Conservation (phyloP, 2,329 filamentous ascomycete species). For the Arthrobotrys iridis region DNA sequence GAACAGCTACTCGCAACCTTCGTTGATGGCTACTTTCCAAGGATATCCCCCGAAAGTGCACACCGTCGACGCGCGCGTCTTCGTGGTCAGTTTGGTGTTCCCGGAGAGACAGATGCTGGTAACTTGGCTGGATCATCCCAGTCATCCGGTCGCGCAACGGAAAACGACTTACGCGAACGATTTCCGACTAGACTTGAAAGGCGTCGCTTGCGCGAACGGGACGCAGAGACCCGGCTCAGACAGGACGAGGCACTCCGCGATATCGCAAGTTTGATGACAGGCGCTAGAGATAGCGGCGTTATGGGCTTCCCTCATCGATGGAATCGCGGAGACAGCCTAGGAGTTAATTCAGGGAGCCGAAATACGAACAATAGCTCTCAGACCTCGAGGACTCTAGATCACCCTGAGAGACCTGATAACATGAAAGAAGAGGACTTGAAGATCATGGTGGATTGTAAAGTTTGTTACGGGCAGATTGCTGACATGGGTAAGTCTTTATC, state of each 20-base stretch:
- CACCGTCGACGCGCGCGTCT: conserved; percentile 29
- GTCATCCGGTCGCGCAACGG: not conserved
- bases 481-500: conserved; percentile 43
- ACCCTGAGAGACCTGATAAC: conserved; percentile 52
- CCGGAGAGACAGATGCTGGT: conserved; percentile 7
- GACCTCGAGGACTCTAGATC: conserved; percentile 27
- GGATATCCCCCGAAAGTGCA: conserved; percentile 7
- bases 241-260: conserved; percentile 45
- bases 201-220: conserved; percentile 38
- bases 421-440: conserved; percentile 54
- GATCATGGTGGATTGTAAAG: conserved; percentile 53
- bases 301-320: conserved; percentile 44
- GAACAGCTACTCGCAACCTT: conserved; percentile 34
- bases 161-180: conserved; percentile 13
- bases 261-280: conserved; percentile 34
- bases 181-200: conserved; percentile 32
- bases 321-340: conserved; percentile 14
- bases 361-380: conserved; percentile 6
- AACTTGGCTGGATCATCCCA: not conserved
- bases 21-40: conserved; percentile 29
- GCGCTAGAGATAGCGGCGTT: conserved; percentile 23
- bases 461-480: conserved; percentile 52
- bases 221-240: conserved; percentile 19
- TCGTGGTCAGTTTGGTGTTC: conserved; percentile 14
- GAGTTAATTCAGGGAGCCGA: not conserved